Percentiles rank a stretch among this genome's conserved stretches.
These are phyloP conservation scores for Yarrowia keelungensis DNA, from an alignment of 805 yeast species.

Conservation along the genomic window DNA sequence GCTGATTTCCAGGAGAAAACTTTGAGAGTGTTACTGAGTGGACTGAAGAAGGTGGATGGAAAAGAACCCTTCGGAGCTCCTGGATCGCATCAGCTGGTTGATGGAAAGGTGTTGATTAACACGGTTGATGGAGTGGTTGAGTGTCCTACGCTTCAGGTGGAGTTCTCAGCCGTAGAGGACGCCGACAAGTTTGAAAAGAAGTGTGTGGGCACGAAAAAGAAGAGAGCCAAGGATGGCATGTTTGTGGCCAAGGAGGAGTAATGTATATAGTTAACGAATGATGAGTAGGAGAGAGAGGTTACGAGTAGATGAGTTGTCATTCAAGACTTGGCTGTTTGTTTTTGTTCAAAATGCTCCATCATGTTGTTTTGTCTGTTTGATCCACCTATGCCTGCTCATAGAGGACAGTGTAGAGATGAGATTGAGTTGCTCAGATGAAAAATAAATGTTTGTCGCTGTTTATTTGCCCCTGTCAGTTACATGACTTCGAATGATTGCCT, in stretches of 20 bases:
- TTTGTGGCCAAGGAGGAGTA: background rate
- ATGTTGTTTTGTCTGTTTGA: too few species aligned
- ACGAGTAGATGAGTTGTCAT: too few species aligned
- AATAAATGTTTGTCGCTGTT: too few species aligned
- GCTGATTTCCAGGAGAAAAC: slow-evolving; percentile 19
- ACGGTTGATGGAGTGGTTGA: slow-evolving; percentile 18
- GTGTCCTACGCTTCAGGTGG: slow-evolving; percentile 50
- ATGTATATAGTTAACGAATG: background rate
- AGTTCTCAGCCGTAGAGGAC: slow-evolving; percentile 55
- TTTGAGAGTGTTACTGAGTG: slow-evolving; percentile 3
- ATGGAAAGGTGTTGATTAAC: background rate
- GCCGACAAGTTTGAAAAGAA: slow-evolving; percentile 66
- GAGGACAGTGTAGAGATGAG: too few species aligned
- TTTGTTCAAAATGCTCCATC: too few species aligned
- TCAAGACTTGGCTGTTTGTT: too few species aligned
- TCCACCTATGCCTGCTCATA: too few species aligned
- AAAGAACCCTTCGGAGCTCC: background rate
- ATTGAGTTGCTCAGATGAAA: too few species aligned
- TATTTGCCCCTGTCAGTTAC: too few species aligned
- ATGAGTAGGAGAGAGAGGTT: too few species aligned
- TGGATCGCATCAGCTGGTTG: background rate
- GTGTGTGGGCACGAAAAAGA: slow-evolving; percentile 75
- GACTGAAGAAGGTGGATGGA: slow-evolving; percentile 13
- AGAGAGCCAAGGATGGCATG: slow-evolving; percentile 58
- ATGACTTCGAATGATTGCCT: too few species aligned